These are phyloP conservation scores for Coccinonectria pachysandricola DNA, from an alignment of 2,329 filamentous ascomycete genomes.

Conservation along the genomic window DNA sequence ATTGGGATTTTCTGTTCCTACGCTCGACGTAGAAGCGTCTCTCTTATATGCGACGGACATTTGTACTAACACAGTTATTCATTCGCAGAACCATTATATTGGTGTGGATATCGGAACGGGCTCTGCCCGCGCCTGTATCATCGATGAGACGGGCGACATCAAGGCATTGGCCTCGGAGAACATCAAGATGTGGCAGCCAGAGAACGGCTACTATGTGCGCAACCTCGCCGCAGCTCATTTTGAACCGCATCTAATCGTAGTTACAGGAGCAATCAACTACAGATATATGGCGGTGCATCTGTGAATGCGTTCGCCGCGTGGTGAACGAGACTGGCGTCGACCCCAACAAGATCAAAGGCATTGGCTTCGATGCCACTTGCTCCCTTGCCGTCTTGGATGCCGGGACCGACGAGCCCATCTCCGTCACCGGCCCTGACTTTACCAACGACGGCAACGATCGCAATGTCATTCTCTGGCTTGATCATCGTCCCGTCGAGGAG, in stretches of 20 bases:
- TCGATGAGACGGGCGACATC: conserved; percentile 86
- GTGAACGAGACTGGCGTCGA: conserved; percentile 74
- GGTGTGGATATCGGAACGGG: conserved; percentile 96
- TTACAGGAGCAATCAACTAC: conserved; percentile 86
- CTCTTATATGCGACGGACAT: too few relatives aligned
- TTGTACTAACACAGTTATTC: conserved; percentile 8
- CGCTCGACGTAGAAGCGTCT: too few relatives aligned
- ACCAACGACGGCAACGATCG: conserved; percentile 66
- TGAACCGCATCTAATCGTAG: conserved; percentile 9
- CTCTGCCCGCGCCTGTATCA: conserved; percentile 89
- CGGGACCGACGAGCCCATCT: conserved; percentile 81
- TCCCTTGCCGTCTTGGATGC: conserved; percentile 83
- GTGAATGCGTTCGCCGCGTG: conserved; percentile 73
- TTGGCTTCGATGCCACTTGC: conserved; percentile 98
- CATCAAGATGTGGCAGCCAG: conserved; percentile 71
- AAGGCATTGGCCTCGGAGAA: conserved; percentile 62
- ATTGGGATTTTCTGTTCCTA: too few relatives aligned
- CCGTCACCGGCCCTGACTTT: conserved; percentile 84
- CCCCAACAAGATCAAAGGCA: conserved; percentile 66
- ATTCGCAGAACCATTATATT: conserved; percentile 49
- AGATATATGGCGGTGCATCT: conserved; percentile 95
- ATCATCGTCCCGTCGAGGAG: conserved; percentile 85
- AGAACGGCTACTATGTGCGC: conserved; percentile 62
- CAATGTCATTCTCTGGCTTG: conserved; percentile 95
- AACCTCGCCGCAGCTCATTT: not conserved